Evolutionary conservation across 495 filamentous ascomycete genomes (phyloP), one percentile per base, ranked within the genome.

Genomic region (Penicillium cosmopolitanum): DNA sequence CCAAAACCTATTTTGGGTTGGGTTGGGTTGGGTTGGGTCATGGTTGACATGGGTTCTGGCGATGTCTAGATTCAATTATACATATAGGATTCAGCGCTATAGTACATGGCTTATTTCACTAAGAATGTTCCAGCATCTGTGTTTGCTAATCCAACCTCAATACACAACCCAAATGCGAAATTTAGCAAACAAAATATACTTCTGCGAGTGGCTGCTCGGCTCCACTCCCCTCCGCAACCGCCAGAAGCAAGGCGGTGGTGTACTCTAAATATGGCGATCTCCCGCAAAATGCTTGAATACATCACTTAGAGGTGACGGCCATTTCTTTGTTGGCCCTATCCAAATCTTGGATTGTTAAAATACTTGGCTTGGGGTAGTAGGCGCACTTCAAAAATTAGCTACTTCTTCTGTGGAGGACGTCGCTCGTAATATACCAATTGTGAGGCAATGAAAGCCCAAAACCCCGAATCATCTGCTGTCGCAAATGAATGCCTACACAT

Each of bases 401-500:
- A 19, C 47, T 25, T 34, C 13, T 59, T 53, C 40, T n/a, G 16
- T 11, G 21, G 33, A 25, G 15, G 16, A 53, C 33, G 38, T 21
- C 33, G 23, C 40, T 42, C 21, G 35, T 61, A 70, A 55, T 33
- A 51, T 61, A 61, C 64, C 31, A 67, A 42, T 56, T 66, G 51
- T 34, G 57, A 58, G 38, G 34, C 21, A 53, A 66, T 33, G 40
- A 66, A 66, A 51, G 64, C 23, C 64, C 57, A 66, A 56, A 66
- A 63, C 40, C 64, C 61, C 16, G 61, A 63, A 56, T 51, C 21
- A 61, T 66, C 64, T 43, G 51, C 57, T 13, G 60, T 60, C 58
- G 55, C 15, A 67, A 33, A 19, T 62, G 61, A 59, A 67, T 62
- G 13, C 62, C 62, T 23, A 65, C 28, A 42, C 44, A 65, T 50